Base-by-base conservation (phyloP, 2,329 filamentous ascomycete genomes). In the Fusarium albidum region DNA sequence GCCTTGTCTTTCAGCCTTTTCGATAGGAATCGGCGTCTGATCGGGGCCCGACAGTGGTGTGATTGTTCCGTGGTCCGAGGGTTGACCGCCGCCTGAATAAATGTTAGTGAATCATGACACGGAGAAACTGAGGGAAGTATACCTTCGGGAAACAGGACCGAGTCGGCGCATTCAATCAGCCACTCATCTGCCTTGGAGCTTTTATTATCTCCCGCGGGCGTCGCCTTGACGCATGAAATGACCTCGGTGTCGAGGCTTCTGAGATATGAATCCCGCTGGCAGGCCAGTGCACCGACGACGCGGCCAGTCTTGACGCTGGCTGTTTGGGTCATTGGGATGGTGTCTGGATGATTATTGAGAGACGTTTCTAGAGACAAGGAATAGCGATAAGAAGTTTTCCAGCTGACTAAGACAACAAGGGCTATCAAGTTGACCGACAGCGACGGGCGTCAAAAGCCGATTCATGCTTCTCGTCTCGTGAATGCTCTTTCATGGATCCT, bases 81-180 rank as follows among this genome's bases (percentile, higher is more conserved):
- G 69, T 7, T 71, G 69, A 2, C 69, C 69, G 8, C 69, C 69
- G 8, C 69, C 69, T 71, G 14, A 8, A 13, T 14, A 11, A 49
- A 9, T 52, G 52, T 38, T 13, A 3, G 11, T 1, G 6, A 1
- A 10, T 0, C 2, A 3, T 0, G 3, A 2, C 1, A 1, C n/a
- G 11, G 18, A 4, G 2, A 5, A 1, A 2, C 1, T 10, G 0
- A 2, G 8, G 8, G 6, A 17, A 18, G 4, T 25, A 5, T 26
- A 64, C 69, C 69, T 58, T 71, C 69, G 0, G 69, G 69, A 2
- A 71, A 71, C 0, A 71, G 32, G 0, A 71, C 64, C 4, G 69
- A 71, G 10, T 71, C 69, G 2, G 58, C 53, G 35, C 66, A 71
- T 17, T 71, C 69, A 7, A 71, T 60, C 3, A 70, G 35, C 69